Evolutionary conservation across 176 grass and related monocot genomes (phyloP), one percentile per base, ranked within the genome.

Genomic region (Alloteropsis semialata): DNA sequence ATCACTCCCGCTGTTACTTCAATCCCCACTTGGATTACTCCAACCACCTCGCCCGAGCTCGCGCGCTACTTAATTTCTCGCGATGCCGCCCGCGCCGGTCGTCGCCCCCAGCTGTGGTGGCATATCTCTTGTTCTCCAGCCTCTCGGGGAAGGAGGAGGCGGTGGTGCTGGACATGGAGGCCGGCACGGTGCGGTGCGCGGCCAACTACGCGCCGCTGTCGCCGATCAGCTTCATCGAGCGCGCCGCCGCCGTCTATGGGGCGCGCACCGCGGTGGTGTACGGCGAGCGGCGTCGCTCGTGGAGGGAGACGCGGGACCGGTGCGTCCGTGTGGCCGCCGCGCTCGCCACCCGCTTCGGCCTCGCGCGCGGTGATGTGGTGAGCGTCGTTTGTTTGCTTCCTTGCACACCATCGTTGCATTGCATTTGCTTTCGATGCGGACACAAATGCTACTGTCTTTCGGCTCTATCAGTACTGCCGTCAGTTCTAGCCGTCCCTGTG

Each of bases 221-320:
- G 13, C 92, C 92, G 16, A 56, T 91, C 28, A 94, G 92, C 86
- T 91, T 94, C 86, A 79, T 94, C 61, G 86, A 91, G 86, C 92
- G 92, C 65, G 88, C 92, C 41, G 92, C 92, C 2, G 82, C 76
- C 39, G 91, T 90, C 13, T 90, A 90, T 69, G 88, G 84, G 38
- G 25, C 51, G n/a, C 82, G 91, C 71, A 43, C 81, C 11, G 84
- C 84, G 10, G 84, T 80, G 75, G 69, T 82, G 68, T 84, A 49
- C 75, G 81, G 81, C 8, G 76, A 77, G 37, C 63, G 72, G 34
- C 62, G 72, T 18, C 68, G 55, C 82, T 88, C 91, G 49, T 93
- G 91, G 91, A 65, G 64, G 69, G 81, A 90, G 85, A 13, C 49
- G 30, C 69, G 79, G 69, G 39, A 55, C 0, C 82, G 92, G 25